A percentile compares a stretch with the other conserved stretches of the same genome.
Evolutionary conservation across 2,329 filamentous ascomycete species (phyloP).

Genomic region (Corinectria fuckeliana): DNA sequence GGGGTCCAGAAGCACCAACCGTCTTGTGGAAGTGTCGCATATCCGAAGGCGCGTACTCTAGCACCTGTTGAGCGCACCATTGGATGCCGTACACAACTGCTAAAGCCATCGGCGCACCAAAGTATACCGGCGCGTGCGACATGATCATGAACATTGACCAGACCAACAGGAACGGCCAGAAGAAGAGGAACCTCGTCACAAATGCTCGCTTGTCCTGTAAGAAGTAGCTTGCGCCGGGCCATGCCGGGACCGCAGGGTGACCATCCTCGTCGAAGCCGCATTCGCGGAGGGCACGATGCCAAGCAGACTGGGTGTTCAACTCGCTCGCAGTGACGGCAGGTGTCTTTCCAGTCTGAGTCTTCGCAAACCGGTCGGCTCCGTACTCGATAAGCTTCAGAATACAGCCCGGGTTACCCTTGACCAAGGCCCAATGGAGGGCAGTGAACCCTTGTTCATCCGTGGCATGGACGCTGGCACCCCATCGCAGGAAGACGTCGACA

Average conservation of each 20-base stretch:
- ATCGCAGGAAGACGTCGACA: conserved; percentile 89
- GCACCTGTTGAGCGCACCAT: conserved; percentile 76
- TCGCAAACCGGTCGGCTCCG: conserved; percentile 89
- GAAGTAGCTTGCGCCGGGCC: conserved; percentile 75
- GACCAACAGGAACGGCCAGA: conserved; percentile 84
- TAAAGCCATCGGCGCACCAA: conserved; percentile 75
- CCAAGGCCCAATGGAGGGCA: conserved; percentile 93
- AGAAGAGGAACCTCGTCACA: conserved; percentile 84
- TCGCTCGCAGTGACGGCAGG: conserved; percentile 85
- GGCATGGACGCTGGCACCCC: conserved; percentile 93
- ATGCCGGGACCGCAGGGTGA: conserved; percentile 70
- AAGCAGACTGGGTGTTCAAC: conserved; percentile 84
- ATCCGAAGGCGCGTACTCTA: conserved; percentile 83
- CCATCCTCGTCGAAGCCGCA: conserved; percentile 84
- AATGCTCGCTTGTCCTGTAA: conserved; percentile 80
- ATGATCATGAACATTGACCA: conserved; percentile 74
- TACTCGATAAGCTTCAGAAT: conserved; percentile 96
- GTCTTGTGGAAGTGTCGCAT: conserved; percentile 93
- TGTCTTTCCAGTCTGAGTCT: conserved; percentile 89
- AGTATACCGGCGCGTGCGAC: conserved; percentile 74
- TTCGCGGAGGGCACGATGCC: conserved; percentile 82
- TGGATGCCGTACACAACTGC: conserved; percentile 74
- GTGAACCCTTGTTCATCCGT: conserved; percentile 93
- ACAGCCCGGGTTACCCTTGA: conserved; percentile 88
- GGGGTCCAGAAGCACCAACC: conserved; percentile 54